Percentiles rank a stretch among this genome's conserved stretches.
Evolutionary conservation across 768 basidiomycete genomes (phyloP).

Genomic region (Trametes sanguinea): DNA sequence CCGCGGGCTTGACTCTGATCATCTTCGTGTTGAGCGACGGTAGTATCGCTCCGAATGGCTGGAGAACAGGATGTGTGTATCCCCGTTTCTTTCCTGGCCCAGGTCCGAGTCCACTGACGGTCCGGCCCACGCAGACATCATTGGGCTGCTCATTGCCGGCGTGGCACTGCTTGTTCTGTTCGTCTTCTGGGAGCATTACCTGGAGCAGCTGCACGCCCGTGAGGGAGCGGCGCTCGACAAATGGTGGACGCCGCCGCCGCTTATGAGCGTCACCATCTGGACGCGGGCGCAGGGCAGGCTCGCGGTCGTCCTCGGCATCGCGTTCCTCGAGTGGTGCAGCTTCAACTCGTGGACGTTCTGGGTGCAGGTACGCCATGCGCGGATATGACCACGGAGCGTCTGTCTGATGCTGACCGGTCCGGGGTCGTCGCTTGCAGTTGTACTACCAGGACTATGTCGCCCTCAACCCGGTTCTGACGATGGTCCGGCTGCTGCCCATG

Average conservation of each 20-base stretch:
- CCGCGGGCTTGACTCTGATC: slow-evolving; percentile 66
- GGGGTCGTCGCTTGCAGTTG: slow-evolving; percentile 59
- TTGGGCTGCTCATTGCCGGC: slow-evolving; percentile 67
- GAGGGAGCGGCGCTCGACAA: neutral
- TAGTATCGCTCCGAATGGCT: slow-evolving; percentile 56
- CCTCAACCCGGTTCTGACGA: slow-evolving; percentile 58
- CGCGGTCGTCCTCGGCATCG: slow-evolving; percentile 61
- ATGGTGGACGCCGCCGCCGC: slow-evolving; percentile 52
- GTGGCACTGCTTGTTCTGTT: slow-evolving; percentile 59
- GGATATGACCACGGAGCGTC: neutral
- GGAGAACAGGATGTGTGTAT: slow-evolving; percentile 56
- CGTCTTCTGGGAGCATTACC: slow-evolving; percentile 63
- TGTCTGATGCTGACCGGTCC: slow-evolving; percentile 56
- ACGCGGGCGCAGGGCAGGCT: slow-evolving; percentile 61
- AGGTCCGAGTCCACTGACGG: slow-evolving; percentile 23
- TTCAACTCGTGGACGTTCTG: slow-evolving; percentile 59
- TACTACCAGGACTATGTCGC: slow-evolving; percentile 70
- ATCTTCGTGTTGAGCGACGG: slow-evolving; percentile 76
- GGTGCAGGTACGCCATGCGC: slow-evolving; percentile 37
- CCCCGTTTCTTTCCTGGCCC: neutral
- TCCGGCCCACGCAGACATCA: slow-evolving; percentile 54
- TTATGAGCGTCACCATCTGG: slow-evolving; percentile 69
- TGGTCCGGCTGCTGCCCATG: slow-evolving; percentile 73
- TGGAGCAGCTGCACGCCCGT: slow-evolving; percentile 44
- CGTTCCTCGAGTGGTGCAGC: slow-evolving; percentile 62